Percentiles rank a stretch among this genome's conserved stretches.
Conservation (phyloP, 352 stramenopile genomes). For the Pythium volutum region DNA sequence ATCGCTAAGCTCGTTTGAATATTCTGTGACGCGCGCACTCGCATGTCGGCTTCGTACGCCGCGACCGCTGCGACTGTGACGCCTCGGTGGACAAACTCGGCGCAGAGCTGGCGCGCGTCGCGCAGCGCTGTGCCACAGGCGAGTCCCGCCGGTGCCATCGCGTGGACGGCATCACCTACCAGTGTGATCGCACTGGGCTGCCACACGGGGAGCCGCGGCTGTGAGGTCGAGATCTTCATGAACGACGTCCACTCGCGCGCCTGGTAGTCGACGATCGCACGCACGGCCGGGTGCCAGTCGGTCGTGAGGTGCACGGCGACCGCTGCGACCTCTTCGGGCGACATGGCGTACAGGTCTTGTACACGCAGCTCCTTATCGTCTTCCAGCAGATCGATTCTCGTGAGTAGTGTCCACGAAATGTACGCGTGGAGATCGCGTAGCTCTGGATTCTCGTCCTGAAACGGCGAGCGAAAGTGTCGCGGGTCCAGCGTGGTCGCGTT, state of each 20-base stretch:
- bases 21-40: constrained; percentile 36
- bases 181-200: constrained; percentile 44
- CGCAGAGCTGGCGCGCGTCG: constrained; percentile 47
- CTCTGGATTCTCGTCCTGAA: constrained; percentile 9
- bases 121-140: constrained; percentile 53
- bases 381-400: constrained; percentile 41
- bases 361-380: constrained; percentile 23
- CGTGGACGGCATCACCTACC: constrained; percentile 59
- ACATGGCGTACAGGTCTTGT: constrained; percentile 48
- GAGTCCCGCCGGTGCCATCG: constrained; percentile 55
- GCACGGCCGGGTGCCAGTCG: constrained; percentile 45
- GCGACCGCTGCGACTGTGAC: constrained; percentile 47
- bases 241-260: constrained; percentile 51
- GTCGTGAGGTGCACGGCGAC: constrained; percentile 49
- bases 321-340: constrained; percentile 37
- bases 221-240: constrained; percentile 60
- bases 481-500: constrained; percentile 32
- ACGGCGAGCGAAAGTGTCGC: constrained; percentile 28
- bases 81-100: constrained; percentile 40
- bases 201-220: constrained; percentile 45
- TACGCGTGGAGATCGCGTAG: constrained; percentile 42
- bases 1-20: constrained; percentile 43
- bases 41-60: constrained; percentile 53
- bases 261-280: constrained; percentile 40
- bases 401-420: constrained; percentile 60